Evolutionary conservation across 2,329 filamentous ascomycete species (phyloP).

Genomic region (Colletotrichum sp.): DNA sequence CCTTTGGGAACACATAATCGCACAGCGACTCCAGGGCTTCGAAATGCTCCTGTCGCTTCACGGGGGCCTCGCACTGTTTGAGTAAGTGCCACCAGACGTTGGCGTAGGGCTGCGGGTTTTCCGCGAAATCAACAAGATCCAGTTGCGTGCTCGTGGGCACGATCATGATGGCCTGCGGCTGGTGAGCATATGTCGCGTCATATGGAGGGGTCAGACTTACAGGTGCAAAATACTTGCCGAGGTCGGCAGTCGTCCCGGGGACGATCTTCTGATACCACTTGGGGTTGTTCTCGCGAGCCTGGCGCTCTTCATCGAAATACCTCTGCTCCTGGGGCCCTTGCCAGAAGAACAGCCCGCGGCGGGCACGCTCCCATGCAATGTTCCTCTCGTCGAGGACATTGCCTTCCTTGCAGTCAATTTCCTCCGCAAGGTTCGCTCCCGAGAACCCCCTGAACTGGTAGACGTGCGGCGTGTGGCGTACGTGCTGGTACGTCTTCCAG

Average conservation of each 20-base stretch:
- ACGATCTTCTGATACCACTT: slow-evolving; percentile 11
- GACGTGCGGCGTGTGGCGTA: neutral
- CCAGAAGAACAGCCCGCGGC: slow-evolving; percentile 3
- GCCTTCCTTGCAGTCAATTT: neutral
- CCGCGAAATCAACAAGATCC: neutral
- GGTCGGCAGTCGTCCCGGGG: neutral
- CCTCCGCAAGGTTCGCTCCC: neutral
- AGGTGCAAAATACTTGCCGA: slow-evolving; percentile 5
- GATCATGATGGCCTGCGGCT: neutral
- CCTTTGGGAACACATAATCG: neutral
- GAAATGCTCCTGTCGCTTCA: neutral
- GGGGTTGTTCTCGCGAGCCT: neutral
- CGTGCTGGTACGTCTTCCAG: slow-evolving; percentile 13
- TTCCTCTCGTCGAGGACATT: slow-evolving; percentile 7
- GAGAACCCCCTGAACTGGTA: neutral
- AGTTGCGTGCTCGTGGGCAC: slow-evolving; percentile 1
- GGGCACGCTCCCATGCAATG: slow-evolving; percentile 11
- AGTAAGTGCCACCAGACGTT: slow-evolving; percentile 7
- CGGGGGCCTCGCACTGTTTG: neutral
- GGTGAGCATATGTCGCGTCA: neutral
- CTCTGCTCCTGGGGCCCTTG: neutral
- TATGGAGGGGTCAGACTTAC: neutral
- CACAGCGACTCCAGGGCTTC: neutral
- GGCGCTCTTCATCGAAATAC: slow-evolving; percentile 1
- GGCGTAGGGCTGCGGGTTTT: neutral